A percentile compares a stretch with the other conserved stretches of the same genome.
Evolutionary conservation across 2,329 filamentous ascomycete genomes (phyloP).

Genomic region (Emergomyces orientalis): DNA sequence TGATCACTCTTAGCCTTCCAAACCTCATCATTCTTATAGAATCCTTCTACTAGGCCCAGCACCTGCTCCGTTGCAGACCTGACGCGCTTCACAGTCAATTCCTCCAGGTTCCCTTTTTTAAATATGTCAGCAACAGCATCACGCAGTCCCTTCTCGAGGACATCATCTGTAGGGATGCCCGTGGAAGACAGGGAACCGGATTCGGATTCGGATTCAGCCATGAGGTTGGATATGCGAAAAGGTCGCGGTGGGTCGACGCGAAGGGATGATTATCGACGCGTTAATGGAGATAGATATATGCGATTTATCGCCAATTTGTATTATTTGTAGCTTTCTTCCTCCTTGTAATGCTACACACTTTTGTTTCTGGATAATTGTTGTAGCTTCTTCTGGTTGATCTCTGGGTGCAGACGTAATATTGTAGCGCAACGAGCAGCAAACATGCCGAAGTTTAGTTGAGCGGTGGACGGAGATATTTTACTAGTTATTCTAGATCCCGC

Average conservation of each 20-base stretch:
- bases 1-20: constrained; percentile 50
- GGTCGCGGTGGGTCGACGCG: neutral
- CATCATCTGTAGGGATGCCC: constrained; percentile 24
- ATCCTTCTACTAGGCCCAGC: constrained; percentile 44
- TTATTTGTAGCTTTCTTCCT: neutral
- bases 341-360: neutral
- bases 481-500: too few species aligned
- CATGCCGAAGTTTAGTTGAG: too few species aligned
- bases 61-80: constrained; percentile 44
- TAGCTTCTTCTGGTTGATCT: neutral
- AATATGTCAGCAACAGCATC: constrained; percentile 31
- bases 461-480: too few species aligned
- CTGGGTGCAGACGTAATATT: neutral
- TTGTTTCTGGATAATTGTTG: neutral
- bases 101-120: constrained; percentile 36
- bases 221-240: constrained; percentile 9
- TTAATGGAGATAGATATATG: neutral
- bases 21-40: constrained; percentile 43
- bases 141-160: constrained; percentile 32
- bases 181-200: constrained; percentile 15
- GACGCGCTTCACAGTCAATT: constrained; percentile 50
- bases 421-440: neutral
- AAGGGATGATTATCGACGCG: neutral
- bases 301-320: neutral
- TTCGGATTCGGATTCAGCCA: constrained; percentile 28